These are phyloP conservation scores for Aplosporella prunicola DNA, from an alignment of 2,329 filamentous ascomycete species.

Conservation along the genomic window DNA sequence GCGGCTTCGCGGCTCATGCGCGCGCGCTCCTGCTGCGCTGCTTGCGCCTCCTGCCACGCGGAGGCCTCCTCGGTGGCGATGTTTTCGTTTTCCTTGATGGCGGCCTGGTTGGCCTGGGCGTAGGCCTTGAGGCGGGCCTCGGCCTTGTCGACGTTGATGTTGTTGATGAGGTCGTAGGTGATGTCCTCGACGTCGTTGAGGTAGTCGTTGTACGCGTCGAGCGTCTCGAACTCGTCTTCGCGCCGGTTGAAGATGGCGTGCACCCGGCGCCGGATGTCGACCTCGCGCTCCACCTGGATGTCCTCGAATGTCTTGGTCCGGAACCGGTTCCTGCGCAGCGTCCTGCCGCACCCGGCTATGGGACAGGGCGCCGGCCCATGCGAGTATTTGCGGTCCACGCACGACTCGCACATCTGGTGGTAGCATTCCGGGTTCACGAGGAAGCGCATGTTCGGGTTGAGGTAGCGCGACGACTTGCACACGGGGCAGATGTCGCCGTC, in stretches of 20 bases:
- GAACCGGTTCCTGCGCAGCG: conserved; percentile 76
- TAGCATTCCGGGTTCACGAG: conserved; percentile 98
- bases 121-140: conserved; percentile 55
- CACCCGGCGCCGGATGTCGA: conserved; percentile 78
- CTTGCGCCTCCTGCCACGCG: conserved; percentile 37
- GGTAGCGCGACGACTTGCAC: conserved; percentile 93
- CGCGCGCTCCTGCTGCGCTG: conserved; percentile 57
- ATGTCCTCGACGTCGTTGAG: conserved; percentile 85
- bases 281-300: conserved; percentile 78
- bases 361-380: conserved; percentile 88
- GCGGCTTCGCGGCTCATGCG: conserved; percentile 54
- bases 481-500: conserved; percentile 95
- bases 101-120: conserved; percentile 58
- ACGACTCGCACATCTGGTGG: conserved; percentile 96
- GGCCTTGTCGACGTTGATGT: conserved; percentile 56
- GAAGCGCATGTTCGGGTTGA: conserved; percentile 89
- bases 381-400: conserved; percentile 88
- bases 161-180: conserved; percentile 76
- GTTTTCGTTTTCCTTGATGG: conserved; percentile 43
- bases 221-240: conserved; percentile 82
- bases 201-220: conserved; percentile 85
- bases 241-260: conserved; percentile 67
- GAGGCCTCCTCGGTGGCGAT: conserved; percentile 39
- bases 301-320: conserved; percentile 84
- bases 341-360: conserved; percentile 78